Evolutionary conservation across 495 filamentous ascomycete genomes (phyloP), one percentile per base, ranked within the genome.

Genomic region (Xylaria grammica): DNA sequence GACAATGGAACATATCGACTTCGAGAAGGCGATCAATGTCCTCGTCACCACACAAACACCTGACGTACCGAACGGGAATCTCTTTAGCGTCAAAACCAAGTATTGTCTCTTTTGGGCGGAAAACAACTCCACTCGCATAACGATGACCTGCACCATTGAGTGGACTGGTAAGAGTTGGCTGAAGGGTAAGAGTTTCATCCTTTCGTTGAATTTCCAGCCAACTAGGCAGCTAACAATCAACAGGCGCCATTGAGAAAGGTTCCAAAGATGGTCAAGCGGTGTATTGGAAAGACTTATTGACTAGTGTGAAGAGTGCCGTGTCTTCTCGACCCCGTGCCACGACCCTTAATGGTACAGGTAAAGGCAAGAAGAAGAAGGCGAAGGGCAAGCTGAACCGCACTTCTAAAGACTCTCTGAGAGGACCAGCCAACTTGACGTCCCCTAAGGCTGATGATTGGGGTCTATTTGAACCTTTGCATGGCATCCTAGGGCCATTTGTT

Each of bases 121-220:
- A 30, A 87, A 86, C 59, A 96, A 96, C 67, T 79, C 88, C 26
- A 99, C 96, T 0, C 85, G 91, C 34, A 77, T 99, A 29, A 82
- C 94, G 27, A 87, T 92, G 75, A 96, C 87, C 61, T 97, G 91
- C 75, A 89, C 88, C 0, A 91, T 98, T 52, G 95, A 98, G 71
- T 99, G 95, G 95, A 87, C 90, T 0, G 94, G 95, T 59, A 99
- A 99, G 82, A 97, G 92, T 78, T 99, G 96, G 95, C 74, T 98
- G 42, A 98, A 97, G 81, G 92, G 94, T 97, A 85, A 72, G 40
- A 30, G 51, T 27, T 53, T 63, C 61, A 63, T 13, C 22, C 26
- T 36, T 30, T n/a, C 22, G 6, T 63, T 34, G 3, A 38, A 32
- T 22, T 24, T 61, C 8, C 53, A 63, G 27, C 4, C 10, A 42